Conservation (phyloP, 257 asterid species). For the Paraleonurus japonicus region DNA sequence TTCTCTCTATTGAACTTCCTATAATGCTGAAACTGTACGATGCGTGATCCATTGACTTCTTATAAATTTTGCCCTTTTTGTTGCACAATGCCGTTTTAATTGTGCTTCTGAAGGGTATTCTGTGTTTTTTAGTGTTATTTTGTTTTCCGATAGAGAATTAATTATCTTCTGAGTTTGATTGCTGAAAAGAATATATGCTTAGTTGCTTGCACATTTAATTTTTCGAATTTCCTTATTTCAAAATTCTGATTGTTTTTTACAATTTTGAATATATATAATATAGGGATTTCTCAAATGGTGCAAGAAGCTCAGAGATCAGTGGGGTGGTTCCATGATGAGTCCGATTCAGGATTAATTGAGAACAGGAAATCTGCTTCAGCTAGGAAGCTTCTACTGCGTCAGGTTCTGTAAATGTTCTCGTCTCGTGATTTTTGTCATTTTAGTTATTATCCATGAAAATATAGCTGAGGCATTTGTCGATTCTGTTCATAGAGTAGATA, state of each 20-base stretch:
- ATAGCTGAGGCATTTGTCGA: not conserved
- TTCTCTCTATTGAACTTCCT: not conserved
- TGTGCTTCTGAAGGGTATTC: not conserved
- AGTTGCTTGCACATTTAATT: not conserved
- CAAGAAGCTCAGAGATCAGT: slow-evolving; percentile 73
- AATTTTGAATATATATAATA: slow-evolving; percentile 21
- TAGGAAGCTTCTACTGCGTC: slow-evolving; percentile 52
- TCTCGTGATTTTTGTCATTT: not conserved
- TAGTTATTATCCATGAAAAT: slow-evolving; percentile 11
- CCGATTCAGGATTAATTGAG: slow-evolving; percentile 46
- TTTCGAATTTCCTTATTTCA: not conserved
- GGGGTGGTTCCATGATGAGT: slow-evolving; percentile 72
- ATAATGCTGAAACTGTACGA: slow-evolving; percentile 12
- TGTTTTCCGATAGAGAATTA: not conserved
- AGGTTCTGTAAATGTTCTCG: slow-evolving; percentile 35
- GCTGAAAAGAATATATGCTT: not conserved
- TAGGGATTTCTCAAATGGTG: slow-evolving; percentile 80
- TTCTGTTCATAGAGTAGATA: slow-evolving; percentile 24
- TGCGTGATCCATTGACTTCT: not conserved
- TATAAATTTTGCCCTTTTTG: not conserved
- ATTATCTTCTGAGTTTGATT: not conserved
- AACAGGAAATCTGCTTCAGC: slow-evolving; percentile 33
- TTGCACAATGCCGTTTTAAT: slow-evolving; percentile 1
- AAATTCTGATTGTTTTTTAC: not conserved
- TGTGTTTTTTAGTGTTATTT: not conserved